phyloP scores from a whole-genome alignment of 805 yeast genomes.

The Ogataea ganodermae region DNA sequence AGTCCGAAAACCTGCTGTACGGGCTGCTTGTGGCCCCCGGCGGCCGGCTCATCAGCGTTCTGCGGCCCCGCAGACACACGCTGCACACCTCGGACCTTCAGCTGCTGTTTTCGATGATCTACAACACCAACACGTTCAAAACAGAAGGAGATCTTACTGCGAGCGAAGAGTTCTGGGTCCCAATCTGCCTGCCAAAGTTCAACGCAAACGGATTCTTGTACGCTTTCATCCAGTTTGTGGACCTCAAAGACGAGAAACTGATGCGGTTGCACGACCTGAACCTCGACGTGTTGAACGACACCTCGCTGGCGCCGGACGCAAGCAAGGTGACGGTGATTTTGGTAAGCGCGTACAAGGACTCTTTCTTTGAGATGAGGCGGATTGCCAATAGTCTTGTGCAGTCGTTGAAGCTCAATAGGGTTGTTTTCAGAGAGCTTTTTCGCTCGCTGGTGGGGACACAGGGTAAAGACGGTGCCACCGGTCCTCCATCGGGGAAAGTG shows the following conservation, averaged over 20 bases:
- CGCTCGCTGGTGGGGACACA: slow-evolving; percentile 33
- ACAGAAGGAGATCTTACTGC: slow-evolving; percentile 31
- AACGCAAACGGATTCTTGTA: slow-evolving; percentile 86
- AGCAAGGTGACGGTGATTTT: slow-evolving; percentile 44
- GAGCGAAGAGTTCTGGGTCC: slow-evolving; percentile 86
- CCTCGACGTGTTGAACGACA: slow-evolving; percentile 18
- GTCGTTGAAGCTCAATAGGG: slow-evolving; percentile 40
- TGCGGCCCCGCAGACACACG: slow-evolving; percentile 77
- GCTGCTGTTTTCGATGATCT: slow-evolving; percentile 68
- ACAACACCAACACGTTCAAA: slow-evolving; percentile 53
- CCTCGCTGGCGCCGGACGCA: slow-evolving; percentile 20
- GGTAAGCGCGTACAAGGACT: slow-evolving; percentile 71
- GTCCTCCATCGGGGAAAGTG: slow-evolving; percentile 39
- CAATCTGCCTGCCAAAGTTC: slow-evolving; percentile 88
- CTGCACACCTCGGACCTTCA: slow-evolving; percentile 82
- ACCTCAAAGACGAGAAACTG: slow-evolving; percentile 35
- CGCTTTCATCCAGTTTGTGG: slow-evolving; percentile 68
- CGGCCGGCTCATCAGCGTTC: slow-evolving; percentile 64
- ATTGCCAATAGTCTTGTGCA: slow-evolving; percentile 55
- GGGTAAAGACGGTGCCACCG: slow-evolving; percentile 31
- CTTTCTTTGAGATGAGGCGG: slow-evolving; percentile 74
- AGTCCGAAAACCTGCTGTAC: slow-evolving; percentile 63
- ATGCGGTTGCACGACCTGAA: slow-evolving; percentile 34
- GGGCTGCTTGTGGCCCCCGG: slow-evolving; percentile 69
- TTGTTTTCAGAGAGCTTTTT: slow-evolving; percentile 33